Percentiles rank a stretch among this genome's conserved stretches.
Evolutionary conservation across 108 stramenopile species (phyloP).

Genomic region (Nitzschia palea): DNA sequence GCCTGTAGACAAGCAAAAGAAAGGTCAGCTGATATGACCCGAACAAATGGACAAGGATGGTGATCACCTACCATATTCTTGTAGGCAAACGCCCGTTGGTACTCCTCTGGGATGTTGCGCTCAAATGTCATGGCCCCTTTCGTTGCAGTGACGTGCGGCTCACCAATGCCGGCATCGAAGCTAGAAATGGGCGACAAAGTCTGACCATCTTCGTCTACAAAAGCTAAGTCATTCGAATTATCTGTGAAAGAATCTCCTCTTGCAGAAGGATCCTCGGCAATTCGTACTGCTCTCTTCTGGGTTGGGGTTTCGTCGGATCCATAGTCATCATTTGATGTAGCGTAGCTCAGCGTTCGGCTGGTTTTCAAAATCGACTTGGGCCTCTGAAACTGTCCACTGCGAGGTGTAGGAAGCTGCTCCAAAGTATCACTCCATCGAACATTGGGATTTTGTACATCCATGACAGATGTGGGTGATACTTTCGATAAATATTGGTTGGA

Average conservation of each 20-base stretch:
- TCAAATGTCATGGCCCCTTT: not conserved
- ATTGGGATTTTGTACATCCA: slow-evolving; percentile 10
- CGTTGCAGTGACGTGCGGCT: not conserved
- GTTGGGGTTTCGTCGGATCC: slow-evolving; percentile 16
- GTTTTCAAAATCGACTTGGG: slow-evolving; percentile 30
- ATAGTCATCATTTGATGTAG: slow-evolving; percentile 1
- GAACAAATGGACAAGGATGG: not conserved
- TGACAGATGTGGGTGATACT: slow-evolving; percentile 31
- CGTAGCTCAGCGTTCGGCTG: not conserved
- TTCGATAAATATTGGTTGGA: not conserved
- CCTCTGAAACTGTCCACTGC: not conserved
- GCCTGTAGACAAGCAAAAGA: not conserved
- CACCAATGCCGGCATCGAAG: not conserved
- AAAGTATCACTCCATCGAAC: slow-evolving; percentile 30
- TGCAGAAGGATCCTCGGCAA: not conserved
- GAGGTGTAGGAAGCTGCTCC: not conserved
- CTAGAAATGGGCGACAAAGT: slow-evolving; percentile 9
- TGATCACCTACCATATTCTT: slow-evolving; percentile 10
- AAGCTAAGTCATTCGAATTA: slow-evolving; percentile 6
- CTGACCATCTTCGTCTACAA: slow-evolving; percentile 18
- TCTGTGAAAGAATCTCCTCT: slow-evolving; percentile 8
- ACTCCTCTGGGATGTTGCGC: slow-evolving; percentile 11
- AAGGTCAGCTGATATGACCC: not conserved
- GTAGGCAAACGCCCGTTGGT: not conserved
- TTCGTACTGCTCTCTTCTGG: not conserved